These are phyloP conservation scores for Debaryomyces subglobosus DNA, from an alignment of 1,139 yeast species.

Conservation along the genomic window DNA sequence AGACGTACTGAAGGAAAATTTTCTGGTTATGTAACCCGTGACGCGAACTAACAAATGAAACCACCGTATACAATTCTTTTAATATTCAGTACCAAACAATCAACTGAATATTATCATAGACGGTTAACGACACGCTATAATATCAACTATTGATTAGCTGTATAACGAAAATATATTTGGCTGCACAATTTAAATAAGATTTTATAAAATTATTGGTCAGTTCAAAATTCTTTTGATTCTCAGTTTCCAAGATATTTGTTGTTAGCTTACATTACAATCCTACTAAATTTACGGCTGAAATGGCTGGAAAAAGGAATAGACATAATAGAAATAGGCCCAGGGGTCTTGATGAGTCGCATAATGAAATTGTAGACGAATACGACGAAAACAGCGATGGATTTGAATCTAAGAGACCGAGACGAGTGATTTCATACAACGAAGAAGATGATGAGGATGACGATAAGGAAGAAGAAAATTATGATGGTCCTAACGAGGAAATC, in stretches of 20 bases:
- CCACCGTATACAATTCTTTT: not conserved
- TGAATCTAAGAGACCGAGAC: conserved; percentile 14
- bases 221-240: not conserved
- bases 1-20: conserved; percentile 2
- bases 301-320: conserved; percentile 13
- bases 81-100: not conserved
- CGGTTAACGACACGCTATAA: not conserved
- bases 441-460: conserved; percentile 21
- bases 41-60: conserved; percentile 1
- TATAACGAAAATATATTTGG: not conserved
- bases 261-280: conserved; percentile 6
- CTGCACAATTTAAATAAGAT: not conserved
- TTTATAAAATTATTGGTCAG: not conserved
- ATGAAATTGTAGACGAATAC: not conserved
- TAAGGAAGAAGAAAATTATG: conserved; percentile 11
- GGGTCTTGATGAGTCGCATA: conserved; percentile 2
- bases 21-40: conserved; percentile 5
- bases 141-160: not conserved
- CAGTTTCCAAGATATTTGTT: conserved; percentile 6
- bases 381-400: conserved; percentile 14
- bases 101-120: not conserved
- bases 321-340: conserved; percentile 13
- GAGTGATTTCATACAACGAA: conserved; percentile 20
- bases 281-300: conserved; percentile 10
- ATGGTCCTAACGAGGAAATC: conserved; percentile 6